Evolutionary conservation across 345 rosid genomes (phyloP).

Genomic region (Dimocarpus longan): DNA sequence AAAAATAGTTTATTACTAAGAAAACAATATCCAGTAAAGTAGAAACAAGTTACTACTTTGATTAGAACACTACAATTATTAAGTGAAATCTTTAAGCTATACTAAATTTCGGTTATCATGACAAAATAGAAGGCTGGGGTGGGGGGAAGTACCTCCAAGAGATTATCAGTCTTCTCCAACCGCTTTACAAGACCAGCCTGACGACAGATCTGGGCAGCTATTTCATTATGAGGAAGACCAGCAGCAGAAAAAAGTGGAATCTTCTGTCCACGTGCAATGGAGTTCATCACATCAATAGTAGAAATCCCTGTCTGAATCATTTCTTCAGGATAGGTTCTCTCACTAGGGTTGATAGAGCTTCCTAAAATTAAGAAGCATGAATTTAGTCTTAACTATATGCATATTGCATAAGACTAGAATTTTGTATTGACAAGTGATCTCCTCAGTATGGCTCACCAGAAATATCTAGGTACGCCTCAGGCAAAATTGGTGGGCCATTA

Average conservation of each 20-base stretch:
- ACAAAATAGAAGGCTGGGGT: background rate
- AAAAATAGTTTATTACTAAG: no score
- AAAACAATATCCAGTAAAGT: background rate
- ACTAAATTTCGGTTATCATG: background rate
- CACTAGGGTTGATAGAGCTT: slow-evolving; percentile 98
- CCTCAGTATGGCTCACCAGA: slow-evolving; percentile 53
- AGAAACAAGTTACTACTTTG: background rate
- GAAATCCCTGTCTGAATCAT: slow-evolving; percentile 99
- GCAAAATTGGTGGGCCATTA: slow-evolving; percentile 92
- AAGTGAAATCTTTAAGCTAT: background rate
- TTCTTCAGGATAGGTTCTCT: slow-evolving; percentile 99
- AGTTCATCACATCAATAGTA: slow-evolving; percentile 96
- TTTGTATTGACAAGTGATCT: background rate
- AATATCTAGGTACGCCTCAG: slow-evolving; percentile 93
- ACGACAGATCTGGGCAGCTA: slow-evolving; percentile 98
- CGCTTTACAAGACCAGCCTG: slow-evolving; percentile 98
- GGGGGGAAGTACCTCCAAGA: slow-evolving; percentile 56
- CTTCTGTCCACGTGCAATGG: slow-evolving; percentile 98
- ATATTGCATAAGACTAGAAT: background rate
- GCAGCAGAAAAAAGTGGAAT: slow-evolving; percentile 99
- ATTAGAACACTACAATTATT: background rate
- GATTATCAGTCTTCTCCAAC: slow-evolving; percentile 75
- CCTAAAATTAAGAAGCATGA: slow-evolving; percentile 40
- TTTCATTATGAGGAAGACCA: slow-evolving; percentile 98
- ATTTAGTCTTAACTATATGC: background rate